Percentiles rank a stretch among this genome's conserved stretches.
phyloP scores from a whole-genome alignment of 495 filamentous ascomycete genomes.

The Trypethelium eluteriae region DNA sequence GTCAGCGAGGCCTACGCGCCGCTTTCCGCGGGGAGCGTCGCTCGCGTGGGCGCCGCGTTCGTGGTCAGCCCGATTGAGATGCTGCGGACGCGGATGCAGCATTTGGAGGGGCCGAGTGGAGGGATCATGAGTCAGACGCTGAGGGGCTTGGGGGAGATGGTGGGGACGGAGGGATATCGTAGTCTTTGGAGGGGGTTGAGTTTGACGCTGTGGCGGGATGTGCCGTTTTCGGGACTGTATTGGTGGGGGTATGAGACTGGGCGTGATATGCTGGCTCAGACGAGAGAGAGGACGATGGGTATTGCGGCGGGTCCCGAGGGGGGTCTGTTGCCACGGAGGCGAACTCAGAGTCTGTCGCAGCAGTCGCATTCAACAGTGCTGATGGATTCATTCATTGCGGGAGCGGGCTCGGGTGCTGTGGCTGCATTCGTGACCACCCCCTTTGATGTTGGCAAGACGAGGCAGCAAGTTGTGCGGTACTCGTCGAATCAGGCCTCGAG shows the following conservation, averaged over 20 bases:
- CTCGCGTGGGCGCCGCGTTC: conserved; percentile 71
- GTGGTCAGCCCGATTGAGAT: conserved; percentile 89
- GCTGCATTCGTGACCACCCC: conserved; percentile 89
- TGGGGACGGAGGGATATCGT: conserved; percentile 60
- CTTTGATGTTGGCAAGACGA: conserved; percentile 95
- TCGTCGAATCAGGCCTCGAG: conserved; percentile 38
- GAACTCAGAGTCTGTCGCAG: conserved; percentile 5
- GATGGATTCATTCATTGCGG: conserved; percentile 79
- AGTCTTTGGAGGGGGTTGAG: conserved; percentile 91
- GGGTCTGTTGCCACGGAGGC: conserved; percentile 6
- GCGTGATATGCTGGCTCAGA: conserved; percentile 55
- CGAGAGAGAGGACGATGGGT: conserved; percentile 44
- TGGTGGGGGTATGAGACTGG: conserved; percentile 95
- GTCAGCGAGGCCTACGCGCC: conserved; percentile 63
- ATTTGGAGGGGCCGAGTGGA: conserved; percentile 46
- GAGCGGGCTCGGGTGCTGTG: conserved; percentile 70
- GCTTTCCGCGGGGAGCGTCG: conserved; percentile 67
- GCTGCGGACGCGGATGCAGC: conserved; percentile 88
- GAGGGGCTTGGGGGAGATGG: conserved; percentile 69
- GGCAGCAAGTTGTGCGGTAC: conserved; percentile 71
- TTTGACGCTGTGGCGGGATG: conserved; percentile 91
- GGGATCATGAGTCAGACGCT: conserved; percentile 69
- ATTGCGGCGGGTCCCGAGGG: background rate
- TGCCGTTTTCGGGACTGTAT: conserved; percentile 93
- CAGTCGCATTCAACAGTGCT: conserved; percentile 65